These are phyloP conservation scores for Zymoseptoria pseudotritici DNA, from an alignment of 2,329 filamentous ascomycete genomes.

Conservation along the genomic window DNA sequence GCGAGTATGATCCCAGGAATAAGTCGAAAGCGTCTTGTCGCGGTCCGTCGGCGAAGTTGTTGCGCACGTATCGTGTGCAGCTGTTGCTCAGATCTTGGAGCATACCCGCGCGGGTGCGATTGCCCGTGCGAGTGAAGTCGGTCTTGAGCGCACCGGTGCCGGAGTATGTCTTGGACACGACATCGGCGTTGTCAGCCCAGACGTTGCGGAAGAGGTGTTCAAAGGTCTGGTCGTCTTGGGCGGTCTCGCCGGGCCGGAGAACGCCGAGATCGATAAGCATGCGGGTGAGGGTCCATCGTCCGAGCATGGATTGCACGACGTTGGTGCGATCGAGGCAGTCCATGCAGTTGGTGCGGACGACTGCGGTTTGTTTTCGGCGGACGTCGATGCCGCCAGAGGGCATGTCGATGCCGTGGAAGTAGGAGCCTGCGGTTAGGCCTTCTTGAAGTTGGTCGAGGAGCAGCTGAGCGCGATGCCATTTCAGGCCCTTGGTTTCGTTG, in stretches of 20 bases:
- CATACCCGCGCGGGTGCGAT: conserved; percentile 76
- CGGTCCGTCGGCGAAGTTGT: conserved; percentile 92
- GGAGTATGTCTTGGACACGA: conserved; percentile 86
- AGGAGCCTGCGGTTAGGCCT: conserved; percentile 70
- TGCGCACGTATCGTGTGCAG: conserved; percentile 78
- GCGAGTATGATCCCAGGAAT: conserved; percentile 80
- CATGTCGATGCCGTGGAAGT: conserved; percentile 87
- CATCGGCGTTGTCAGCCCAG: conserved; percentile 97
- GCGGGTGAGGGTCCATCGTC: conserved; percentile 77
- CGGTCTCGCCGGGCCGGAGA: conserved; percentile 66
- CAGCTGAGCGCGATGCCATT: conserved; percentile 84
- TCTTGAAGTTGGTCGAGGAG: conserved; percentile 75
- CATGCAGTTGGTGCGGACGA: conserved; percentile 98
- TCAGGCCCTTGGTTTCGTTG: conserved; percentile 89
- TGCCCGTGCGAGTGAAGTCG: conserved; percentile 89
- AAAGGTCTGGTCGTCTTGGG: conserved; percentile 73
- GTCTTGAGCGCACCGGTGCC: conserved; percentile 97
- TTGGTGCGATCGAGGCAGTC: conserved; percentile 97
- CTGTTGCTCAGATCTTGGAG: conserved; percentile 84
- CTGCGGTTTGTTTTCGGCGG: conserved; percentile 72
- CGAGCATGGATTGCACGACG: conserved; percentile 95
- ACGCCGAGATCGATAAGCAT: conserved; percentile 82
- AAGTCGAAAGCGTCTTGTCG: conserved; percentile 93
- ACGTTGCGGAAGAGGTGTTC: conserved; percentile 91
- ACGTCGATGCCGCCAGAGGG: conserved; percentile 74